Conservation (phyloP, 2,329 filamentous ascomycete genomes). For the Aureobasidium zeae region DNA sequence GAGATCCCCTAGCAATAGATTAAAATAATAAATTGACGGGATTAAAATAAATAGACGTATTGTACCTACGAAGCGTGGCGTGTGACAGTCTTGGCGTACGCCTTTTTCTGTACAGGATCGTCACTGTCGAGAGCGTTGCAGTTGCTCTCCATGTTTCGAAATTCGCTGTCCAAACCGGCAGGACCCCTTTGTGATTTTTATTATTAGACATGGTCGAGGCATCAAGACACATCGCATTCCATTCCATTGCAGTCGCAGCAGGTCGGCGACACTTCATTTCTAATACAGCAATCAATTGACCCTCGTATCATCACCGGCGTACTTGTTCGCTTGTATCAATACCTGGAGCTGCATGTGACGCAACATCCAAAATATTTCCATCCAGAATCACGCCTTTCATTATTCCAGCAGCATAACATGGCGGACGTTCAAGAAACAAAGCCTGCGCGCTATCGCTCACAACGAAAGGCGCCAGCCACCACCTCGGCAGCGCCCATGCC, state of each 20-base stretch:
- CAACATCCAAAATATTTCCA: neutral
- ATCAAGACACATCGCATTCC: neutral
- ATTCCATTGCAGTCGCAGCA: slow-evolving; percentile 4
- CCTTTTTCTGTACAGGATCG: too few relatives aligned
- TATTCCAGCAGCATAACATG: slow-evolving; percentile 3
- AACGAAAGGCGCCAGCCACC: slow-evolving; percentile 36
- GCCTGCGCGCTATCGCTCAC: slow-evolving; percentile 51
- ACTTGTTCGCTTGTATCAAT: neutral
- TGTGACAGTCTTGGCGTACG: too few relatives aligned
- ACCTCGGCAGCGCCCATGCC: slow-evolving; percentile 1
- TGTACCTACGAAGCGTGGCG: too few relatives aligned
- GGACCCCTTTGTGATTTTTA: slow-evolving; percentile 8
- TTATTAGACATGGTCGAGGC: slow-evolving; percentile 6
- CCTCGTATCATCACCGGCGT: neutral
- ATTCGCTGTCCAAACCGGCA: neutral
- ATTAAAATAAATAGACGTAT: too few relatives aligned
- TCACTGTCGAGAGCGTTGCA: slow-evolving; percentile 10
- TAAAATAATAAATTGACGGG: too few relatives aligned
- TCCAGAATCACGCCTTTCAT: neutral
- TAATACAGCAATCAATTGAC: neutral
- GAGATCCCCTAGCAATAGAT: neutral
- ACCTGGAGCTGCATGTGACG: slow-evolving; percentile 9
- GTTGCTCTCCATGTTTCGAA: slow-evolving; percentile 10
- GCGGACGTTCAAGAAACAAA: slow-evolving; percentile 26
- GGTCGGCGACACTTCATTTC: slow-evolving; percentile 5